Percentiles rank a stretch among this genome's conserved stretches.
These are phyloP conservation scores for Cucumis melo DNA, from an alignment of 306 rosid species.

Conservation along the genomic window DNA sequence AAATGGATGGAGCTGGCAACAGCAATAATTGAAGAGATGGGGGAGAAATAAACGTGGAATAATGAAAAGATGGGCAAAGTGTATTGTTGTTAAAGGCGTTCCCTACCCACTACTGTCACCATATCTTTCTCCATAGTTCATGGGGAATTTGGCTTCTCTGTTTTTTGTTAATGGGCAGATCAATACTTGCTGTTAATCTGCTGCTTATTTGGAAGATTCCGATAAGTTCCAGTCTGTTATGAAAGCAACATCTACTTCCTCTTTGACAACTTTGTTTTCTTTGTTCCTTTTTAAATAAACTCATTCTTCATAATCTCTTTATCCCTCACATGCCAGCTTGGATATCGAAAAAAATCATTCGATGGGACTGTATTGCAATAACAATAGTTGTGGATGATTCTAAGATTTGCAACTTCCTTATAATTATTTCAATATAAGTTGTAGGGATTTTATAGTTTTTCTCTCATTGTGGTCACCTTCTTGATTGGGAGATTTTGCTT, in stretches of 20 bases:
- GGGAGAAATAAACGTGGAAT: neutral
- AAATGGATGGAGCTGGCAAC: neutral
- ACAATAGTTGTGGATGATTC: no score
- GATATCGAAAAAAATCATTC: no score
- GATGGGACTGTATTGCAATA: no score
- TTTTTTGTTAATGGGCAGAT: neutral
- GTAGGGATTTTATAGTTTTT: no score
- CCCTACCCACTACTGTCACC: neutral
- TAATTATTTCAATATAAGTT: no score
- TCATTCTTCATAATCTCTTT: no score
- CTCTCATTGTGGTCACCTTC: no score
- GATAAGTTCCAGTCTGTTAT: slow-evolving; percentile 1
- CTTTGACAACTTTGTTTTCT: neutral
- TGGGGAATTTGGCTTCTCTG: neutral
- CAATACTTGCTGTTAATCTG: neutral
- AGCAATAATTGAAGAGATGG: slow-evolving; percentile 1
- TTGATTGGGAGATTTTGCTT: no score
- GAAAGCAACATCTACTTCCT: neutral
- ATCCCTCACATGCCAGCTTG: no score
- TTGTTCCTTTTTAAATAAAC: neutral
- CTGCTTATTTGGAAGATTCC: neutral
- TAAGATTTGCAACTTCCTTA: no score
- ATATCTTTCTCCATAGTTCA: neutral
- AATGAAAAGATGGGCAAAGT: neutral
- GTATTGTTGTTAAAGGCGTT: neutral